Evolutionary conservation across 345 rosid genomes (phyloP).

Genomic region (Isatis tinctoria): DNA sequence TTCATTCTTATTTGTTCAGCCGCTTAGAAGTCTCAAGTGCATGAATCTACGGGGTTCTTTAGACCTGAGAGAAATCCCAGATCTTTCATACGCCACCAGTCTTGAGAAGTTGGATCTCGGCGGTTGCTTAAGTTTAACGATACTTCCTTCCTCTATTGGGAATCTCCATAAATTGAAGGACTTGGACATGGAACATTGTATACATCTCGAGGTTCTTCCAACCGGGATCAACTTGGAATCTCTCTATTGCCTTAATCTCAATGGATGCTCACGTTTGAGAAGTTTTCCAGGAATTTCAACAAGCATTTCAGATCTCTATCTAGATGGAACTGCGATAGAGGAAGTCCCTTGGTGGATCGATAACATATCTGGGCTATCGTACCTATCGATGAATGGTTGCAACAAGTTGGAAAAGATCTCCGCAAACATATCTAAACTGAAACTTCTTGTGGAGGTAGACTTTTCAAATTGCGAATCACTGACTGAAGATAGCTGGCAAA

Average conservation of each 20-base stretch:
- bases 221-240: background rate
- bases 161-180: background rate
- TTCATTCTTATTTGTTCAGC: background rate
- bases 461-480: constrained; percentile 1
- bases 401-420: background rate
- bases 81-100: constrained; percentile 5
- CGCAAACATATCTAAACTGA: background rate
- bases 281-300: constrained; percentile 11
- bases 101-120: constrained; percentile 9
- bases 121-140: constrained; percentile 11
- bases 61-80: constrained; percentile 12
- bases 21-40: background rate
- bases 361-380: background rate
- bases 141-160: background rate
- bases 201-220: constrained; percentile 1
- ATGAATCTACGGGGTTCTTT: background rate
- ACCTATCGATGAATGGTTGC: background rate
- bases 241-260: background rate
- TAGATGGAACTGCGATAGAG: constrained; percentile 6
- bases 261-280: constrained; percentile 6
- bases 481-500: background rate
- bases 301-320: background rate
- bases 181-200: constrained; percentile 3
- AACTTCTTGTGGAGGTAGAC: background rate
- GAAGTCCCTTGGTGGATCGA: constrained; percentile 19